These are phyloP conservation scores for Xylariaceae sp. DNA, from an alignment of 2,329 filamentous ascomycete species.

Conservation along the genomic window DNA sequence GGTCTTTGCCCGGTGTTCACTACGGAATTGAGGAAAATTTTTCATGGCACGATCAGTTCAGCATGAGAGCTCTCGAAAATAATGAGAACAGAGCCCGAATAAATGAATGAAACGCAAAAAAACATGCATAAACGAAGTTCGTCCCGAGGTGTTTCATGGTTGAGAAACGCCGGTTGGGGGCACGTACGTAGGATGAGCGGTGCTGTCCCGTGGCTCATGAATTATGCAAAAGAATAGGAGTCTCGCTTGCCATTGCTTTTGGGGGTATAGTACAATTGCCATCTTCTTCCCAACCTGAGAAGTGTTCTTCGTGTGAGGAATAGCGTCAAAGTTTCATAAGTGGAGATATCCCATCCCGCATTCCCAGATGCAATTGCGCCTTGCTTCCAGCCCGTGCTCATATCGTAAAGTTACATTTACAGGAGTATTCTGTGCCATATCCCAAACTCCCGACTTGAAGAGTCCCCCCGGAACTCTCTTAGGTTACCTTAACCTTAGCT, in stretches of 20 bases:
- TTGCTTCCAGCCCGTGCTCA: too few relatives aligned
- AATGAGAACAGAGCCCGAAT: slow-evolving; percentile 28
- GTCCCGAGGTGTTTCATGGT: background rate
- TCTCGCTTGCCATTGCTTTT: slow-evolving; percentile 1
- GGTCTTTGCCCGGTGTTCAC: slow-evolving; percentile 54
- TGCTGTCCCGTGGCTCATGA: background rate
- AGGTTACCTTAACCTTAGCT: too few relatives aligned
- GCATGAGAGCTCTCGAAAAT: slow-evolving; percentile 46
- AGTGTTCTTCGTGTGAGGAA: slow-evolving; percentile 2
- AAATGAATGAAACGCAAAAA: slow-evolving; percentile 27
- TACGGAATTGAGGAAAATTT: slow-evolving; percentile 55
- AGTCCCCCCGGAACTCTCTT: too few relatives aligned
- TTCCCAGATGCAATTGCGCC: too few relatives aligned
- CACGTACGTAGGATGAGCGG: background rate
- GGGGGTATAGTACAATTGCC: slow-evolving; percentile 3
- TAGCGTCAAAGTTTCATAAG: slow-evolving; percentile 4
- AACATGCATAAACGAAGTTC: slow-evolving; percentile 6
- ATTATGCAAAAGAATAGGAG: slow-evolving; percentile 1
- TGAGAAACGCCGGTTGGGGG: slow-evolving; percentile 4
- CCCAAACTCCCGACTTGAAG: too few relatives aligned
- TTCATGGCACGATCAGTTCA: slow-evolving; percentile 44
- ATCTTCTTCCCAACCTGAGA: slow-evolving; percentile 9
- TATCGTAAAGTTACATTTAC: slow-evolving; percentile 5
- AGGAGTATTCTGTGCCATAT: too few relatives aligned
- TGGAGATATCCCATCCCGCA: background rate